phyloP scores from a whole-genome alignment of 371 early-diverging fungal genomes.

The Syncephalastrum contaminatum region DNA sequence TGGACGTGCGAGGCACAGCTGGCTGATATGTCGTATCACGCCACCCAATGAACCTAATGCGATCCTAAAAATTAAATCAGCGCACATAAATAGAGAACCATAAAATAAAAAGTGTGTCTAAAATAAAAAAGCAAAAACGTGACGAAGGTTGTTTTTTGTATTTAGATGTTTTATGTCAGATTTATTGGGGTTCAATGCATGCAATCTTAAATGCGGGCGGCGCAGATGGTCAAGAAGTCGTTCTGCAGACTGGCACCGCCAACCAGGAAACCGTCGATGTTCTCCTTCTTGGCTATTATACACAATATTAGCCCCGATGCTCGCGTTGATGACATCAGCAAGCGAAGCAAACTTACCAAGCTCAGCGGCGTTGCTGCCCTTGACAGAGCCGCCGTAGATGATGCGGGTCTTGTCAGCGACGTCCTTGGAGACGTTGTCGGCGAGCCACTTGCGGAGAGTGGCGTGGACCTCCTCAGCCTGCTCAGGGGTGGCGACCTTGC shows the following conservation, averaged over 20 bases:
- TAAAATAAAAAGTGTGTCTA: no score
- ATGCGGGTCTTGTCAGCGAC: constrained; percentile 91
- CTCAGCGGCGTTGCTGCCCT: constrained; percentile 81
- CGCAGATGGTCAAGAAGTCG: constrained; percentile 76
- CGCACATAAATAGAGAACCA: no score
- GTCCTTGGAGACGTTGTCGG: constrained; percentile 73
- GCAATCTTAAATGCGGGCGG: constrained; percentile 41
- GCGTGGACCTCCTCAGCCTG: constrained; percentile 98
- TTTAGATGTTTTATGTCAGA: no score
- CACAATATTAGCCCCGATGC: constrained; percentile 24
- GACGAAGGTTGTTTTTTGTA: no score
- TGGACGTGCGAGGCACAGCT: no score
- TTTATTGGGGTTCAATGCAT: not conserved
- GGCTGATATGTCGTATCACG: no score
- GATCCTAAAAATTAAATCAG: no score
- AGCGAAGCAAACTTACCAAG: constrained; percentile 71
- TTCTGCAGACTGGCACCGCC: constrained; percentile 98
- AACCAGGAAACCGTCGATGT: constrained; percentile 99
- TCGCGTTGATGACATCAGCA: constrained; percentile 70
- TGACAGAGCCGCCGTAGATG: constrained; percentile 94
- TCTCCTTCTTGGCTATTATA: constrained; percentile 62
- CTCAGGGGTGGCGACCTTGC: constrained; percentile 95
- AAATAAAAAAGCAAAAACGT: no score
- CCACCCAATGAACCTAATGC: no score
- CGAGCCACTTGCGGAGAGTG: constrained; percentile 88